Evolutionary conservation across 2,329 filamentous ascomycete genomes (phyloP), one percentile per base, ranked within the genome.

Genomic region (Capronia coronata): DNA sequence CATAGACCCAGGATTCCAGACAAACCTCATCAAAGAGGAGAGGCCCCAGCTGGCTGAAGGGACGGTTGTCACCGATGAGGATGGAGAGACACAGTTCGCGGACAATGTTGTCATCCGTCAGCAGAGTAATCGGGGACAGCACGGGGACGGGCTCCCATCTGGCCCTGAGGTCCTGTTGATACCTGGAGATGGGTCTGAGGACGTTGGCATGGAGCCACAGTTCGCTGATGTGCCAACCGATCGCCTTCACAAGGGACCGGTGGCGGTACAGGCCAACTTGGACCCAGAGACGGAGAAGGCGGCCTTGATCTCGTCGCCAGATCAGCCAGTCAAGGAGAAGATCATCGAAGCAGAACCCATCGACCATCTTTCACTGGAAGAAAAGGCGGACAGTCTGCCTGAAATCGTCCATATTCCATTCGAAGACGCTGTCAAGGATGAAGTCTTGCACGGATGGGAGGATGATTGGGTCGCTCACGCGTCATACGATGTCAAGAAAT

Each of bases 381-480:
- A 54, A 45, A 51, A 45, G 19, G 51, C 44, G 9, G 46, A 56
- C 8, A 50, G 29, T 16, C 38, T 56, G 18, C 54, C 54, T 1
- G 54, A 56, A 22, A 43, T 56, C 25, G 35, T 56, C 21, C 51
- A 50, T 18, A 51, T 56, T 3, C 50, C 54, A 3, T 49, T 56
- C 25, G 54, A 56, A 32, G 45, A 49, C 10, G 46, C 51, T n/a
- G 46, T 54, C 22, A 48, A 45, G 39, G 48, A 51, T 37, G 42
- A 51, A 14, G 51, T 51, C 16, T 39, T 54, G 19, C 41, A 54
- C n/a, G 54, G 54, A 5, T 56, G 54, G 54, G 54, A 56, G 39
- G 54, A 56, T 40, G 46, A 51, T 6, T 56, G 54, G 54, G 37
- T 56, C 25, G 39, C 43, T 21, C 25, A 50, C n/a, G 54, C 38